Evolutionary conservation across 257 asterid genomes (phyloP), one percentile per base, ranked within the genome.

Genomic region (Avicennia marina): DNA sequence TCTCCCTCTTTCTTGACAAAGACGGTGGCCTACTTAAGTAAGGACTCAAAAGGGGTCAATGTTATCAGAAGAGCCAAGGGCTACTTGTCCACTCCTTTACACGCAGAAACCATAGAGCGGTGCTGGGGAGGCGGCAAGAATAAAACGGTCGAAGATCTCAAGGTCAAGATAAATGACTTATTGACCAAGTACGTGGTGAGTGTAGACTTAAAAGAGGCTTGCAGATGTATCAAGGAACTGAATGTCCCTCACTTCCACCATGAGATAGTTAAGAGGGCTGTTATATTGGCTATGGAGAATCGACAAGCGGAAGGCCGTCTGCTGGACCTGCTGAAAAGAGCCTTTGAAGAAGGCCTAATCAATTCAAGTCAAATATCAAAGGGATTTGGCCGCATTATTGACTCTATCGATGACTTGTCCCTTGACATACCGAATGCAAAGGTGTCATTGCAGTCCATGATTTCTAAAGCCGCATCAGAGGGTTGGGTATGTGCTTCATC

Each of bases 401-500:
- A 88, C 59, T 73, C 66, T 29, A 66, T 86, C 1, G 97, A 91
- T 40, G 98, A 91, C 47, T 62, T 91, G 21, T 75, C 90, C 4
- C 71, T 91, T 20, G 98, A 91, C 50, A 83, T 91, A 24, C 98
- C 95, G 0, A 77, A 86, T 53, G 98, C 95, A 12, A 88, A 84
- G 65, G 72, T 57, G 36, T 62, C 77, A 12, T 39, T 93, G 24
- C 95, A 86, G 76, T 78, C 84, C 0, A 54, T 88, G 76, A 88
- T 91, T 34, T 80, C 94, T 2, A 86, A 78, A 60, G 94, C 89
- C 53, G 95, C 98, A 12, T 89, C 98, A 0, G 98, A 88, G 36
- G 97, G 98, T 11, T 91, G 98, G 98, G 26, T 88, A 4, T 73
- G 80, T n/a, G 84, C 84, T 57, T 91, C 98, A 24, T 88, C 98